phyloP scores from a whole-genome alignment of 257 asterid genomes.

The Plantago major region DNA sequence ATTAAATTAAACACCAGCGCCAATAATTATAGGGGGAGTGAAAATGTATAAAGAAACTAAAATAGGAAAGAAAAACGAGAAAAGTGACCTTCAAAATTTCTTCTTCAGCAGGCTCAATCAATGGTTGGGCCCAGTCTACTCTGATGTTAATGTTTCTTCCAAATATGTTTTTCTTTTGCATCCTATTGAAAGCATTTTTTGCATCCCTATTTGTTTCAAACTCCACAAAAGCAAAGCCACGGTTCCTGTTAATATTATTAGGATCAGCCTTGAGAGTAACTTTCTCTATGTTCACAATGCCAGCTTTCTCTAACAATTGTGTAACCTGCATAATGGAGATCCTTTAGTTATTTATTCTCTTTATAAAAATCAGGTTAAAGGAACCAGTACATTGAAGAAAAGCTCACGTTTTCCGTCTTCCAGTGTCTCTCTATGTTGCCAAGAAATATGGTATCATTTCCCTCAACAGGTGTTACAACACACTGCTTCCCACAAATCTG shows the following conservation, averaged over 20 bases:
- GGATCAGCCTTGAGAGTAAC: conserved; percentile 56
- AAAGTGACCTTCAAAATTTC: conserved; percentile 57
- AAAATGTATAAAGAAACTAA: conserved; percentile 11
- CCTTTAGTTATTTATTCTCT: conserved; percentile 22
- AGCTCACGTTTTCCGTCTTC: conserved; percentile 69
- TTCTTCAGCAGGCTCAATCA: conserved; percentile 54
- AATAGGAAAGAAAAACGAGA: conserved; percentile 14
- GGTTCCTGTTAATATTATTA: conserved; percentile 42
- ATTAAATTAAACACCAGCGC: not conserved
- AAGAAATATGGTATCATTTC: conserved; percentile 63
- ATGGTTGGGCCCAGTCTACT: conserved; percentile 78
- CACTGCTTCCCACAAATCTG: conserved; percentile 73
- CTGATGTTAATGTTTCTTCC: conserved; percentile 38
- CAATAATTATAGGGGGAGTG: conserved; percentile 1
- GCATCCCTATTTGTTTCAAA: conserved; percentile 63
- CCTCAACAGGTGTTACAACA: conserved; percentile 45
- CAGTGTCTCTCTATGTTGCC: conserved; percentile 65
- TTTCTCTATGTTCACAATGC: conserved; percentile 55
- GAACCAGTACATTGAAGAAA: conserved; percentile 19
- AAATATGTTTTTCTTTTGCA: conserved; percentile 49
- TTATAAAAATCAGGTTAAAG: conserved; percentile 11
- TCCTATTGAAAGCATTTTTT: conserved; percentile 53
- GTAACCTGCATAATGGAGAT: conserved; percentile 39
- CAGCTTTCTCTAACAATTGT: conserved; percentile 42
- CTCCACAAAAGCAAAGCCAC: conserved; percentile 76